phyloP scores from a whole-genome alignment of 73 alveolate species.

The Symbiodinium natans region DNA sequence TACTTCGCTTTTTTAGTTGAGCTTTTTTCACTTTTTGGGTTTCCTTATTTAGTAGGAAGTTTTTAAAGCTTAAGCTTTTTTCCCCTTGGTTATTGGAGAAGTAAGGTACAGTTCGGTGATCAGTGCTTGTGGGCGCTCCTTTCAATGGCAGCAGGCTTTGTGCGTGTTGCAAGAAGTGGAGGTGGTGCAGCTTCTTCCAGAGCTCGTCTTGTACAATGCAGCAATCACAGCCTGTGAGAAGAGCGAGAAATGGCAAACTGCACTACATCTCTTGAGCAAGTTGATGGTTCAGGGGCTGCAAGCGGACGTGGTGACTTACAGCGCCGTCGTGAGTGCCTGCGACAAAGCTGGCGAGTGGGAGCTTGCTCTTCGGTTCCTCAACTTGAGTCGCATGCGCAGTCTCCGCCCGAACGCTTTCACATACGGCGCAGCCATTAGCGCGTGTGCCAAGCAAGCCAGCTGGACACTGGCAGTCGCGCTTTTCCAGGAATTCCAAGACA shows the following conservation, averaged over 20 bases:
- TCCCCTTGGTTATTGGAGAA: not conserved
- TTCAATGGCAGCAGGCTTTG: not conserved
- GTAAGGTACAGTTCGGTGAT: not conserved
- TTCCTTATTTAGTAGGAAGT: not conserved
- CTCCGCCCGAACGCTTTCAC: conserved; percentile 4
- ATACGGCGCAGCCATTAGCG: conserved; percentile 55
- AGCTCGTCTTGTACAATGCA: not conserved
- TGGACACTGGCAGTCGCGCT: conserved; percentile 21
- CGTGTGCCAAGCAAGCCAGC: conserved; percentile 35
- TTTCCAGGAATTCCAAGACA: not conserved
- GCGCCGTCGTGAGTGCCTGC: conserved; percentile 32
- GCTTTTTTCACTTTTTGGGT: no score
- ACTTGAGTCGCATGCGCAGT: not conserved
- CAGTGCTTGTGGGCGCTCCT: not conserved
- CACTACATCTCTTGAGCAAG: not conserved
- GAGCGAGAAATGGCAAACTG: not conserved
- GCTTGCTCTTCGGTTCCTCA: not conserved
- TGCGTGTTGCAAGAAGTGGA: not conserved
- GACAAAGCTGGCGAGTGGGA: conserved; percentile 40
- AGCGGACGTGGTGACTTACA: conserved; percentile 18
- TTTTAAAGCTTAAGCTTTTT: not conserved
- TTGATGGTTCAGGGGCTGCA: not conserved
- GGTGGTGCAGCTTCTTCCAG: not conserved
- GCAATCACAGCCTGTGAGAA: not conserved
- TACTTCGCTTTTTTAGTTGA: no score